Evolutionary conservation across 306 rosid species (phyloP).

Genomic region (Boehmeria nivea): DNA sequence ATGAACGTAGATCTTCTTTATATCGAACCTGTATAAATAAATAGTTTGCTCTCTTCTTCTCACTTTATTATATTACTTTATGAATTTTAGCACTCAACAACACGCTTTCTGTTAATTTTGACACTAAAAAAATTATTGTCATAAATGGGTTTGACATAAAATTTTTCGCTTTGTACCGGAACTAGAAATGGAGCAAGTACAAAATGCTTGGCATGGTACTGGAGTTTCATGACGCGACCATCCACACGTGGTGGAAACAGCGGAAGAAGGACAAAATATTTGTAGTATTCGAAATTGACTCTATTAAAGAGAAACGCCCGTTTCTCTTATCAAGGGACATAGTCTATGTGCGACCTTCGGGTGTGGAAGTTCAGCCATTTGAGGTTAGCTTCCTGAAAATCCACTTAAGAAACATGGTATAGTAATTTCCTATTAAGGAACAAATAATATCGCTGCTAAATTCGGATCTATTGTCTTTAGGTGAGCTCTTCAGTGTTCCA

Average conservation of each 20-base stretch:
- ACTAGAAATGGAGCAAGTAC: constrained; percentile 16
- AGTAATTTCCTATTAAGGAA: too few species aligned
- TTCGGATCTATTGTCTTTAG: too few species aligned
- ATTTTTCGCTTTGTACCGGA: neutral
- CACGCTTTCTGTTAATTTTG: too few species aligned
- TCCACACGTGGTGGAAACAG: neutral
- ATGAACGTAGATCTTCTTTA: too few species aligned
- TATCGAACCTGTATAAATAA: too few species aligned
- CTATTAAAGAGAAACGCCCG: constrained; percentile 13
- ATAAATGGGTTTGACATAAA: neutral
- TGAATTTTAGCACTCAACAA: too few species aligned
- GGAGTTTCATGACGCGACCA: constrained; percentile 1
- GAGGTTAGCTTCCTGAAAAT: constrained; percentile 10
- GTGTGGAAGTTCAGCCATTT: neutral
- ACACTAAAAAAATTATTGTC: too few species aligned
- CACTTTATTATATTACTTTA: too few species aligned
- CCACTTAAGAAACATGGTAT: neutral
- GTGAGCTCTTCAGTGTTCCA: too few species aligned
- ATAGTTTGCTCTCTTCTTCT: too few species aligned
- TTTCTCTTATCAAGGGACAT: constrained; percentile 31
- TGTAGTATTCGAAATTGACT: constrained; percentile 18
- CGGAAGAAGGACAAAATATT: constrained; percentile 15
- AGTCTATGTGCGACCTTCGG: constrained; percentile 18
- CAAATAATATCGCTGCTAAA: too few species aligned
- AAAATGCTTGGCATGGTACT: constrained; percentile 1